A percentile compares a stretch with the other conserved stretches of the same genome.
phyloP scores from a whole-genome alignment of 306 rosid genomes.

The Begonia fuchsioides region DNA sequence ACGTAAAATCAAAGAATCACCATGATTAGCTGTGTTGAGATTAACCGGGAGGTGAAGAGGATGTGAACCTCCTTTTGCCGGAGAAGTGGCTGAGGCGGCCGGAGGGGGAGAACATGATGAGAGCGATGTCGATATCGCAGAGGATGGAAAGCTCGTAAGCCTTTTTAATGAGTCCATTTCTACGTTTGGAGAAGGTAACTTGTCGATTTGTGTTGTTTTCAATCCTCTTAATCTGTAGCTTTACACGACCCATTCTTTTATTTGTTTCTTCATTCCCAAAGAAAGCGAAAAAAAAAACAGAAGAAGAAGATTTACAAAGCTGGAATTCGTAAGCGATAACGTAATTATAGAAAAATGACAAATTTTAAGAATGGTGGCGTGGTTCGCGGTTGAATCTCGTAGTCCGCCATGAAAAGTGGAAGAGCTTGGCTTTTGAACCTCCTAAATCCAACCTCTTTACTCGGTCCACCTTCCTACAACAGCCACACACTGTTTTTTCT shows the following conservation, averaged over 20 bases:
- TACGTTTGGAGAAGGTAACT: constrained; percentile 53
- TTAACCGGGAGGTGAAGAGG: not conserved
- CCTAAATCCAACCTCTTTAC: too few species aligned
- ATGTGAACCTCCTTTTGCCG: constrained; percentile 31
- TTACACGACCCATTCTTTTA: constrained; percentile 49
- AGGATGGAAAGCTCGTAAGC: constrained; percentile 52
- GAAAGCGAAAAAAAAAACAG: not conserved
- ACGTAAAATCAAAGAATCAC: too few species aligned
- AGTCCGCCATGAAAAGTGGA: too few species aligned
- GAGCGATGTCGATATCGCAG: constrained; percentile 61
- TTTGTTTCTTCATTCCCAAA: not conserved
- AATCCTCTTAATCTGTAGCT: constrained; percentile 56
- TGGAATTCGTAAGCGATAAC: not conserved
- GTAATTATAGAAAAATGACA: not conserved
- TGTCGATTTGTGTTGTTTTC: constrained; percentile 50
- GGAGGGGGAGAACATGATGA: constrained; percentile 52
- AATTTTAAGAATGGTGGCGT: too few species aligned
- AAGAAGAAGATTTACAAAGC: not conserved
- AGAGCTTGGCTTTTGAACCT: too few species aligned
- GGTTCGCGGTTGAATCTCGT: too few species aligned
- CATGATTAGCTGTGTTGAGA: too few species aligned
- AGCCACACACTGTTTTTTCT: too few species aligned
- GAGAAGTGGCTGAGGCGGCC: constrained; percentile 47
- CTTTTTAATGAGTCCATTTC: constrained; percentile 68
- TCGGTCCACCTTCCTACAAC: too few species aligned